Evolutionary conservation across 2,329 filamentous ascomycete species (phyloP).

Genomic region (Neonectria neomacrospora): DNA sequence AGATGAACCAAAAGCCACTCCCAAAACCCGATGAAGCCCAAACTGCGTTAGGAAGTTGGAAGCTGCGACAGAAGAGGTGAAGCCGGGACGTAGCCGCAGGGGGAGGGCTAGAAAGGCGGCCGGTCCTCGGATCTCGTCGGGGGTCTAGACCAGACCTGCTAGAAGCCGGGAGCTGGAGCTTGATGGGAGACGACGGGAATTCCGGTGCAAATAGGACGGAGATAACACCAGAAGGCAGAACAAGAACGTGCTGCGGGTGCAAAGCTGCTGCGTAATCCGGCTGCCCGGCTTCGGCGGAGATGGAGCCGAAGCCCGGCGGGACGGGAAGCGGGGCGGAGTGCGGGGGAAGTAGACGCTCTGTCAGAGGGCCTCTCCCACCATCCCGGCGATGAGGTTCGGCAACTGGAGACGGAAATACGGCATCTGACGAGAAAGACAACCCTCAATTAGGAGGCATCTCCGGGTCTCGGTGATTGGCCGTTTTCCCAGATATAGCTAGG

Average conservation of each 20-base stretch:
- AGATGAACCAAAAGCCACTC: neutral
- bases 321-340: slow-evolving; percentile 28
- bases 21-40: neutral
- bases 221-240: slow-evolving; percentile 2
- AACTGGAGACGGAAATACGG: slow-evolving; percentile 12
- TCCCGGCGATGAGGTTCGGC: slow-evolving; percentile 22
- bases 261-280: slow-evolving; percentile 23
- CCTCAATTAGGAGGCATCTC: neutral
- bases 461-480: neutral
- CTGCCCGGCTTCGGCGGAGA: slow-evolving; percentile 23
- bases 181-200: slow-evolving; percentile 13
- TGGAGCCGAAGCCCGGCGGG: slow-evolving; percentile 17
- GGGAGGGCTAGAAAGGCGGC: neutral
- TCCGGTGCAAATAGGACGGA: slow-evolving; percentile 24
- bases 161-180: neutral
- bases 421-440: neutral
- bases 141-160: neutral
- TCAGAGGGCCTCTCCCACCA: neutral
- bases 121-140: slow-evolving; percentile 6
- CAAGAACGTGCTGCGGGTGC: neutral
- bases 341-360: slow-evolving; percentile 7
- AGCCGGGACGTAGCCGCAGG: slow-evolving; percentile 4
- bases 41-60: neutral
- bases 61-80: neutral
- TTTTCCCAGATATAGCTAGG: slow-evolving; percentile 9